Evolutionary conservation across 495 filamentous ascomycete species (phyloP), one percentile per base, ranked within the genome.

Genomic region (Monascus purpureus): DNA sequence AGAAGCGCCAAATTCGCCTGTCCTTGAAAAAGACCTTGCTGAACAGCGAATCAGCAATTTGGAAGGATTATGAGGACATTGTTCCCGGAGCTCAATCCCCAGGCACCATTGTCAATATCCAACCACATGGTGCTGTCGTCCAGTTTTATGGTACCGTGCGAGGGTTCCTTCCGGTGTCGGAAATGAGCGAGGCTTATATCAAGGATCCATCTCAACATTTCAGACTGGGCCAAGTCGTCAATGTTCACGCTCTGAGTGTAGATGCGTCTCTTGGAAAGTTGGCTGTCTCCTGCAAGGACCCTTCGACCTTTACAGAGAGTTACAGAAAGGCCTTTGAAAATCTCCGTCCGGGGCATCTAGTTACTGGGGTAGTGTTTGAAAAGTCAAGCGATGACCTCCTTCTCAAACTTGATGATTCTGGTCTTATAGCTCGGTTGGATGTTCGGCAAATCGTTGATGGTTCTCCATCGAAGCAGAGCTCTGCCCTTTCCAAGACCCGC

Each of bases 101-200:
- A 13, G 92, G 88, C 36, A 94, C 85, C 5, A 74, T 97, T 31
- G 61, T 93, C 39, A 90, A 75, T 28, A 52, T 96, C 8, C 58
- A 85, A 27, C 48, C 66, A 13, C 70, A 72, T 40, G 92, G 90
- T 36, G 90, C 88, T 8, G 72, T 92, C 13, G 81, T 96, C 30
- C 86, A 94, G 43, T 97, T 95, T 61, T 96, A 87, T 46, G 83
- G 85, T 14, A 53, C 63, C 6, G 58, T 95, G 24, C 70, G 72
- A 29, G 92, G 75, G 8, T 96, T 88, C 56, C 68, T 97, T 34
- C 88, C 90, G 1, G 74, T 92, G 2, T 80, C 81, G 2, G 88
- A 97, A 49, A 96, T 97, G 92, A 94, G 87, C 50, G 92, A 95
- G 47, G 82, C 86, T 9, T 95, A 76, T 52, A 94, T 97, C 42